Percentiles rank a stretch among this genome's conserved stretches.
phyloP scores from a whole-genome alignment of 2,329 filamentous ascomycete genomes.

The Triangularia setosa region DNA sequence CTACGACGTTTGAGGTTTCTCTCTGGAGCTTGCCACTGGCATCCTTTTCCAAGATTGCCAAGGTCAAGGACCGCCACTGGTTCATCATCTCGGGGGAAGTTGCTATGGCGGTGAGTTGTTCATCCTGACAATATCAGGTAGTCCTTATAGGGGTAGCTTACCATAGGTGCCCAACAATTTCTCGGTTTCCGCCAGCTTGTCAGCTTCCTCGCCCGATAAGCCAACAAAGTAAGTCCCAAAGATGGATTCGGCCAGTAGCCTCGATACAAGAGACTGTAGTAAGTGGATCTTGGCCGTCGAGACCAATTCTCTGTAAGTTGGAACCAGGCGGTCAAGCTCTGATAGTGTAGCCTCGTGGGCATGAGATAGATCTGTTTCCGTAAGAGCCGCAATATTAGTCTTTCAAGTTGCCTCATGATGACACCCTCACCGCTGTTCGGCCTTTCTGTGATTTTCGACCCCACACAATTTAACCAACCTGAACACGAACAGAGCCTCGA shows the following conservation, averaged over 20 bases:
- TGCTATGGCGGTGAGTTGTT: slow-evolving; percentile 12
- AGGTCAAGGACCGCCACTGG: slow-evolving; percentile 63
- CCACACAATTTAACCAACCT: too few relatives aligned
- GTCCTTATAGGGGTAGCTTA: slow-evolving; percentile 26
- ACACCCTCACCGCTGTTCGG: neutral
- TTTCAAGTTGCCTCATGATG: neutral
- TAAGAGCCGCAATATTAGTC: neutral
- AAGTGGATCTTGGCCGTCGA: slow-evolving; percentile 56
- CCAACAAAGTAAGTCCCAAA: slow-evolving; percentile 64
- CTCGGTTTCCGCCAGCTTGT: slow-evolving; percentile 48
- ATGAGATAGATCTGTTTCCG: slow-evolving; percentile 41
- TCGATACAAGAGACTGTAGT: slow-evolving; percentile 59
- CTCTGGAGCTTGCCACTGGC: slow-evolving; percentile 42
- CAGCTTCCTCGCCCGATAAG: slow-evolving; percentile 50
- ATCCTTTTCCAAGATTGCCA: slow-evolving; percentile 55
- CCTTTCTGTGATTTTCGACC: neutral
- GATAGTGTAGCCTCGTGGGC: slow-evolving; percentile 39
- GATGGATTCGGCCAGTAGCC: slow-evolving; percentile 56
- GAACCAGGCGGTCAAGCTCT: slow-evolving; percentile 48
- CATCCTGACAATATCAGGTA: neutral
- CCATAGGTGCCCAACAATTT: slow-evolving; percentile 41
- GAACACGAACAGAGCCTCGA: too few relatives aligned
- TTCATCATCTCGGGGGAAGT: slow-evolving; percentile 51
- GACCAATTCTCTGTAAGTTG: slow-evolving; percentile 54
- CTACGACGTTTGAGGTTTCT: slow-evolving; percentile 42